These are phyloP conservation scores for Pythium phragmiticola DNA, from an alignment of 352 stramenopile genomes.

Conservation along the genomic window DNA sequence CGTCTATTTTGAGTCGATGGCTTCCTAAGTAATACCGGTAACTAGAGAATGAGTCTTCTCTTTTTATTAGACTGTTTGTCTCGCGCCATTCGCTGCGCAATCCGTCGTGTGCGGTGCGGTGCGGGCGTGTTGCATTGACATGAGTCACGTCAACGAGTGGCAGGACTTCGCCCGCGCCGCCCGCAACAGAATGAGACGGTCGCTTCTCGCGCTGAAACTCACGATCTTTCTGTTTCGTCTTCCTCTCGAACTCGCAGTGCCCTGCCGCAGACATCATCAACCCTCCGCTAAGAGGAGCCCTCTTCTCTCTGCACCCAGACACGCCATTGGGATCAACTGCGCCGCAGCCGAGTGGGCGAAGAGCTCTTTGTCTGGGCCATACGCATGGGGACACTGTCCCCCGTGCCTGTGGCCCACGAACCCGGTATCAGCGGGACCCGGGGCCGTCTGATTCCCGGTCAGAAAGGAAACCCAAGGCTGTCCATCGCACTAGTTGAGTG, in stretches of 20 bases:
- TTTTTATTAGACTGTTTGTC: background rate
- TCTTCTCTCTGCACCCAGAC: too few relatives aligned
- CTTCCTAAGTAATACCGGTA: conserved; percentile 9
- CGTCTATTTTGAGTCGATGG: conserved; percentile 64
- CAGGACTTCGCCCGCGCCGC: too few relatives aligned
- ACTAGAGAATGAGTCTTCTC: background rate
- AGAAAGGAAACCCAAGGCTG: background rate
- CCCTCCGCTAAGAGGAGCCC: too few relatives aligned
- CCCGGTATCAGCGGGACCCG: too few relatives aligned
- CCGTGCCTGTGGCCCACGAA: background rate
- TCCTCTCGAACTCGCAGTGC: too few relatives aligned
- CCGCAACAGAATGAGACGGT: background rate
- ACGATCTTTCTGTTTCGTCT: too few relatives aligned
- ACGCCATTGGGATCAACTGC: too few relatives aligned
- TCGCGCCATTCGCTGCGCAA: background rate
- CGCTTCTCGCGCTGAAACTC: background rate
- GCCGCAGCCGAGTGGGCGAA: too few relatives aligned
- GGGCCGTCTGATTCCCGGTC: background rate
- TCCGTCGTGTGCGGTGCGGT: background rate
- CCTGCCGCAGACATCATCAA: too few relatives aligned
- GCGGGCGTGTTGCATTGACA: background rate
- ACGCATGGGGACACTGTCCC: too few relatives aligned
- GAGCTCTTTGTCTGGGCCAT: too few relatives aligned
- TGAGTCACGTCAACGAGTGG: too few relatives aligned
- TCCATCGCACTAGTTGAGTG: conserved; percentile 4